Percentiles rank a stretch among this genome's conserved stretches.
Conservation (phyloP, 805 yeast genomes). For the Lipomyces sp. region DNA sequence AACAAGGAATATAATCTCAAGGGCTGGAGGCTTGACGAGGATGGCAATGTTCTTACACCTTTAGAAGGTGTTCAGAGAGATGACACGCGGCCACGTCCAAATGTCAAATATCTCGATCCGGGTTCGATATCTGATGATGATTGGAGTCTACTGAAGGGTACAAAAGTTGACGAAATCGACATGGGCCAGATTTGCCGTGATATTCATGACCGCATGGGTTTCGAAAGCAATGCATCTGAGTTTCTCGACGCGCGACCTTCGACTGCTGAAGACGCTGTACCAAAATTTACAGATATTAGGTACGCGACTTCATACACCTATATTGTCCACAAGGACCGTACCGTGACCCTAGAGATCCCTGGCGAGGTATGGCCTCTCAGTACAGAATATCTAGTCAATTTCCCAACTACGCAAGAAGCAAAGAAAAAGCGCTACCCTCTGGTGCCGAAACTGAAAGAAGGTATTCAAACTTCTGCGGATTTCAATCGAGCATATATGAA, state of each 20-base stretch:
- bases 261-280: background rate
- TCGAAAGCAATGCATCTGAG: background rate
- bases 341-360: background rate
- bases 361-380: background rate
- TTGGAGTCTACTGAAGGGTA: slow-evolving; percentile 3
- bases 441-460: slow-evolving; percentile 7
- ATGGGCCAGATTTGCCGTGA: background rate
- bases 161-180: background rate
- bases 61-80: background rate
- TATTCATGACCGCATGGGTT: slow-evolving; percentile 1
- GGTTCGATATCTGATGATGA: background rate
- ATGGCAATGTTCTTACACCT: background rate
- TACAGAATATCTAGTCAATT: background rate
- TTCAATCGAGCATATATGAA: slow-evolving; percentile 6
- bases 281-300: slow-evolving; percentile 1
- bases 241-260: background rate
- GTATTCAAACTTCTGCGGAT: slow-evolving; percentile 1
- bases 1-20: slow-evolving; percentile 9
- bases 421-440: background rate
- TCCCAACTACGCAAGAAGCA: background rate
- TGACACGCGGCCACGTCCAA: background rate
- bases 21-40: slow-evolving; percentile 1
- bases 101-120: slow-evolving; percentile 1
- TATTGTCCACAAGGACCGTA: background rate
- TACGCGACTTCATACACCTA: slow-evolving; percentile 4